Percentiles rank a stretch among this genome's conserved stretches.
These are phyloP conservation scores for Quercus phellos DNA, from an alignment of 331 rosid genomes.

Conservation along the genomic window DNA sequence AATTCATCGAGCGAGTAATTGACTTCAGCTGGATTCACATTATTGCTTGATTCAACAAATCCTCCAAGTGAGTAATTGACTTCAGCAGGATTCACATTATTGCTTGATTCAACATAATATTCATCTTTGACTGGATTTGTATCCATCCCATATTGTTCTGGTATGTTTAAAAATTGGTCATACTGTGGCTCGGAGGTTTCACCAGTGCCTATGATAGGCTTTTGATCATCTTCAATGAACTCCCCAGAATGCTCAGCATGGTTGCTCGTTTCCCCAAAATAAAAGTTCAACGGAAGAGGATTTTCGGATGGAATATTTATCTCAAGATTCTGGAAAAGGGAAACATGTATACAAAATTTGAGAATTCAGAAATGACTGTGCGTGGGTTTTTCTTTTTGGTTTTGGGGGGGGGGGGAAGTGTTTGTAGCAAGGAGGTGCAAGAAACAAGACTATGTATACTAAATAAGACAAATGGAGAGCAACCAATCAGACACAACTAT, in stretches of 20 bases:
- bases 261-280: constrained; percentile 56
- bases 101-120: constrained; percentile 26
- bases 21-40: constrained; percentile 18
- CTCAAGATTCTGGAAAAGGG: constrained; percentile 40
- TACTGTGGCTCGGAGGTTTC: constrained; percentile 21
- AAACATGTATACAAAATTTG: not conserved
- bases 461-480: not conserved
- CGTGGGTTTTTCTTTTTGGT: no score
- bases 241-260: constrained; percentile 32
- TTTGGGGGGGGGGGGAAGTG: no score
- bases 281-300: constrained; percentile 28
- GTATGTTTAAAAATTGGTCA: constrained; percentile 14
- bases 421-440: not conserved
- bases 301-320: constrained; percentile 16
- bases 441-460: not conserved
- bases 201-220: constrained; percentile 21
- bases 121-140: constrained; percentile 26
- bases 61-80: constrained; percentile 13
- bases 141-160: constrained; percentile 31
- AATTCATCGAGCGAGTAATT: constrained; percentile 25
- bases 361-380: not conserved
- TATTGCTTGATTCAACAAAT: constrained; percentile 25
- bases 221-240: constrained; percentile 31
- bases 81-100: constrained; percentile 15
- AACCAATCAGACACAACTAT: not conserved